Evolutionary conservation across 2,329 filamentous ascomycete genomes (phyloP).

Genomic region (Penicillium palitans): DNA sequence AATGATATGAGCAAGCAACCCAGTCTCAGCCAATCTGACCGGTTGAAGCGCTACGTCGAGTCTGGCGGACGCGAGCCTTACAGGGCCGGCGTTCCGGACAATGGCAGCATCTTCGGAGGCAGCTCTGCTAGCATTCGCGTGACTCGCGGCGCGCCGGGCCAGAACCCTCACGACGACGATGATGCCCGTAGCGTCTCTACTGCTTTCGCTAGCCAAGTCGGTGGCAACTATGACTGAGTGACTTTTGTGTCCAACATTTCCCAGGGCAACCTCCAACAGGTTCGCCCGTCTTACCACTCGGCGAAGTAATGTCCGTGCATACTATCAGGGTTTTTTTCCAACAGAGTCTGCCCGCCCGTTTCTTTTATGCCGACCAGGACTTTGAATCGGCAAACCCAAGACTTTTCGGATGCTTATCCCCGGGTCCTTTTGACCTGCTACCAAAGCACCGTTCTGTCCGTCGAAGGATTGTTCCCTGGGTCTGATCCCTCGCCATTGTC

Average conservation of each 20-base stretch:
- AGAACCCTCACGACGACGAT: slow-evolving; percentile 72
- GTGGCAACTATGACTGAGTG: slow-evolving; percentile 62
- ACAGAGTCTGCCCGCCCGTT: slow-evolving; percentile 23
- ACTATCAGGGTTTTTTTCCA: slow-evolving; percentile 20
- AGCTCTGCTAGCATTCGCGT: slow-evolving; percentile 56
- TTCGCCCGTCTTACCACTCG: slow-evolving; percentile 15
- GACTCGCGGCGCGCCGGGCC: slow-evolving; percentile 45
- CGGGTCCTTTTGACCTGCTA: slow-evolving; percentile 8
- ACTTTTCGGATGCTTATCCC: slow-evolving; percentile 11
- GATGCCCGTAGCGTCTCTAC: slow-evolving; percentile 88
- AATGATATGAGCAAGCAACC: slow-evolving; percentile 69
- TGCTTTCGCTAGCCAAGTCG: slow-evolving; percentile 93
- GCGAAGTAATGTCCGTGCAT: slow-evolving; percentile 19
- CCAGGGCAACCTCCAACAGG: slow-evolving; percentile 21
- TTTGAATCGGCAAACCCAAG: slow-evolving; percentile 16
- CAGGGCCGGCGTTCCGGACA: slow-evolving; percentile 53
- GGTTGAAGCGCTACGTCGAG: slow-evolving; percentile 92
- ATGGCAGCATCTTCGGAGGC: slow-evolving; percentile 65
- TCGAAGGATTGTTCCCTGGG: slow-evolving; percentile 13
- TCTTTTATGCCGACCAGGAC: slow-evolving; percentile 19
- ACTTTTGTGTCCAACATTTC: slow-evolving; percentile 9
- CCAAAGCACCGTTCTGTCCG: slow-evolving; percentile 10
- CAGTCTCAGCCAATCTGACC: slow-evolving; percentile 79
- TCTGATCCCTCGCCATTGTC: slow-evolving; percentile 13
- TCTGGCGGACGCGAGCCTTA: slow-evolving; percentile 67